phyloP scores from a whole-genome alignment of 2,329 filamentous ascomycete species.

The Hypoxylon sp. region DNA sequence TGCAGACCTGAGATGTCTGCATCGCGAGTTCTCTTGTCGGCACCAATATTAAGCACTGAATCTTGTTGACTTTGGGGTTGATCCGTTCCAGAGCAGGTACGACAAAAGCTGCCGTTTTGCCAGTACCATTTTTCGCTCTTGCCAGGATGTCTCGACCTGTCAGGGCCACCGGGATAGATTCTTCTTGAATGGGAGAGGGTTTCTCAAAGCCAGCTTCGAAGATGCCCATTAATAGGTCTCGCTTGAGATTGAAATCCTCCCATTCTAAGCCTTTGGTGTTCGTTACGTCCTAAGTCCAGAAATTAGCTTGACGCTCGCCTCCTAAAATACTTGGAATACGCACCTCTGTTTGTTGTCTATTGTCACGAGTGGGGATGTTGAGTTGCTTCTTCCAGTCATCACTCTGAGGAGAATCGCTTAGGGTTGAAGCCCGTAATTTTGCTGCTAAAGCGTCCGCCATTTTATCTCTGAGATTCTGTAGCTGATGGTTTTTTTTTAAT shows the following conservation, averaged over 20 bases:
- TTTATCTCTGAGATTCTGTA: slow-evolving; percentile 34
- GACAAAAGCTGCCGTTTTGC: slow-evolving; percentile 98
- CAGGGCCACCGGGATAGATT: slow-evolving; percentile 95
- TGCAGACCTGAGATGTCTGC: slow-evolving; percentile 99
- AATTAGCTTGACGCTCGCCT: slow-evolving; percentile 28
- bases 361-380: slow-evolving; percentile 81
- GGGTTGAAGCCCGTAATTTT: slow-evolving; percentile 56
- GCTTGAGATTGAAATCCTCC: slow-evolving; percentile 95
- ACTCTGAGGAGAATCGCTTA: slow-evolving; percentile 64
- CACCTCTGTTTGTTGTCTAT: slow-evolving; percentile 85
- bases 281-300: slow-evolving; percentile 84
- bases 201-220: slow-evolving; percentile 99
- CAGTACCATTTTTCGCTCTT: slow-evolving; percentile 97
- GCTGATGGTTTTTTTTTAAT: slow-evolving; percentile 56
- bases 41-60: slow-evolving; percentile 95
- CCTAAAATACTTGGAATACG: slow-evolving; percentile 38
- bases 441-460: slow-evolving; percentile 54
- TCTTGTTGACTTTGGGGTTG: slow-evolving; percentile 96
- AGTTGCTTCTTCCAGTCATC: slow-evolving; percentile 82
- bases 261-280: slow-evolving; percentile 98
- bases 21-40: slow-evolving; percentile 97
- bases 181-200: slow-evolving; percentile 98
- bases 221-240: slow-evolving; percentile 97
- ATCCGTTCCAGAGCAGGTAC: slow-evolving; percentile 96
- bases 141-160: slow-evolving; percentile 96